Base-by-base conservation (phyloP, 441 rosid species). In the Eugenia klotzschiana region DNA sequence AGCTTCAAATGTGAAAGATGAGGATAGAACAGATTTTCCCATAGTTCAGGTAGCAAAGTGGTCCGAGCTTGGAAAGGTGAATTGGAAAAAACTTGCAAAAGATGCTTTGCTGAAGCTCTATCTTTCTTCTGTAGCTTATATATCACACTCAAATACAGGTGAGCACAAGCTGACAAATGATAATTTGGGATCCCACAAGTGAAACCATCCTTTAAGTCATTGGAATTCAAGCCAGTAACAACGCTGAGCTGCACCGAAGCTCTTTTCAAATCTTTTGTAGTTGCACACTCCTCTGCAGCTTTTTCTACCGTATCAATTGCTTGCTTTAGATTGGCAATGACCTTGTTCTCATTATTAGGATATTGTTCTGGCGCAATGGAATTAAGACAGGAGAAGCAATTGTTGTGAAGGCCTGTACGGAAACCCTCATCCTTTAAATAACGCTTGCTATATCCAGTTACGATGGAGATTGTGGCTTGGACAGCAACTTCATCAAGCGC, bases 401-500 rank as follows among this genome's bases (percentile, higher is more conserved):
- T 87, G 79, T 82, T 83, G 33, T 79, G 91, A 79, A 93, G 89
- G 18, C 54, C 81, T 51, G 60, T n/a, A 2, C 91, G 89, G 33
- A 89, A 91, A 56, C 88, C 90, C 56, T 84, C 85, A 12, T 90
- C 90, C 83, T 79, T 87, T 82, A 89, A 85, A 83, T 91, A 93
- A 74, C 87, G 69, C 83, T 87, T 90, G 51, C 86, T 86, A 81
- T 87, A 89, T 82, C 94, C 87, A 85, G 85, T 85, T 51, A 93
- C 83, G 82, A 92, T 93, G 79, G 96, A 92, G 79, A 92, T 83
- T 79, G 86, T 81, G 51, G 94, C 94, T 87, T 85, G 87, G 64
- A 93, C 84, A 60, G 94, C 94, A 88, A 82, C 94, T 88, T 92
- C 91, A 89, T 91, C 93, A 41, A 92, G 91, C 77, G 94, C 92